Evolutionary conservation across 2,329 filamentous ascomycete genomes (phyloP).

Genomic region (Fusarium cicatricum): DNA sequence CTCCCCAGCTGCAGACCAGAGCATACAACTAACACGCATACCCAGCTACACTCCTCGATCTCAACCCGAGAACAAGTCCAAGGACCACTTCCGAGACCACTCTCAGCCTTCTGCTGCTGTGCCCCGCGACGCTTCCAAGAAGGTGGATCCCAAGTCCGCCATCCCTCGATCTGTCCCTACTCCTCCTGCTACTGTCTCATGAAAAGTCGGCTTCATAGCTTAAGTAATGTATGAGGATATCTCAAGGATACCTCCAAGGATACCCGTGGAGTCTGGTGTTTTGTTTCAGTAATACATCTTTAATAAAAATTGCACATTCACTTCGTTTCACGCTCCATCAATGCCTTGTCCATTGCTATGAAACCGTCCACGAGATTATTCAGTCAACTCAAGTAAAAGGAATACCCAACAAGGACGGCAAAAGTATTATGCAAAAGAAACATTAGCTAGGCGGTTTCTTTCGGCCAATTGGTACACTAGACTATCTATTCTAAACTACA

Average conservation of each 20-base stretch:
- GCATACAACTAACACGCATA: conserved; percentile 3
- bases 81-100: conserved; percentile 32
- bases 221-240: neutral
- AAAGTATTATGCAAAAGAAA: neutral
- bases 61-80: conserved; percentile 37
- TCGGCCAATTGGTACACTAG: conserved; percentile 37
- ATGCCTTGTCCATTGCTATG: neutral
- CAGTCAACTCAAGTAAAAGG: neutral
- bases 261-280: conserved; percentile 26
- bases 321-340: neutral
- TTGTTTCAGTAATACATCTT: neutral
- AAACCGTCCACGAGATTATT: neutral
- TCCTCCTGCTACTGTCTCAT: conserved; percentile 15
- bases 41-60: conserved; percentile 34
- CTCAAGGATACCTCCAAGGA: neutral
- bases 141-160: conserved; percentile 24
- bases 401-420: neutral
- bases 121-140: conserved; percentile 21
- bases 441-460: conserved; percentile 17
- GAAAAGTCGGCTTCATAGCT: neutral
- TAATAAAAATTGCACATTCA: neutral
- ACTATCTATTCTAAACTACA: conserved; percentile 43
- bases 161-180: conserved; percentile 14
- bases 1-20: neutral
- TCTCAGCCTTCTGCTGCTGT: conserved; percentile 23